These are phyloP conservation scores for Populus deltoides DNA, from an alignment of 345 rosid species.

Conservation along the genomic window DNA sequence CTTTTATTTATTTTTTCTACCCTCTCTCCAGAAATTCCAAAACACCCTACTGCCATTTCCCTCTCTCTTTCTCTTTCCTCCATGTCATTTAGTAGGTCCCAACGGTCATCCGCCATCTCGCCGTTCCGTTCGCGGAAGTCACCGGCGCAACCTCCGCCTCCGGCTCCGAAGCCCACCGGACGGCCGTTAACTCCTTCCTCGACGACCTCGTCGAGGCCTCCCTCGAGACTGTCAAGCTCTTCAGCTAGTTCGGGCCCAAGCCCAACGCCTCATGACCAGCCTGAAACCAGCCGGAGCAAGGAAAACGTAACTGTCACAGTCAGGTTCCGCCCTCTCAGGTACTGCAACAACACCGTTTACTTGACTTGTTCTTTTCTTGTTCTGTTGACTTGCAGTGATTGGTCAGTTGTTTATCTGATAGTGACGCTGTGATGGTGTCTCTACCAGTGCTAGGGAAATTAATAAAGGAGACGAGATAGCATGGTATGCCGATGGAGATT, in stretches of 20 bases:
- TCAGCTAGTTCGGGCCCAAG: constrained; percentile 35
- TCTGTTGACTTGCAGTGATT: constrained; percentile 3
- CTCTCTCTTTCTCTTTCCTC: constrained; percentile 1
- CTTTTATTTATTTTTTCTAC: not conserved
- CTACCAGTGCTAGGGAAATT: constrained; percentile 60
- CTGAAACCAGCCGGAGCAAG: constrained; percentile 41
- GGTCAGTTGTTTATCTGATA: constrained; percentile 7
- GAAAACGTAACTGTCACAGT: constrained; percentile 82
- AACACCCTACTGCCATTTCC: not conserved
- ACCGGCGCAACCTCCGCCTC: constrained; percentile 39
- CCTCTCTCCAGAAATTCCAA: not conserved
- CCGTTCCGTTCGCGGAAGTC: constrained; percentile 82
- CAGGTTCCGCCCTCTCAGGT: constrained; percentile 88
- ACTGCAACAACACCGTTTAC: not conserved
- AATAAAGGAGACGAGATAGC: constrained; percentile 79
- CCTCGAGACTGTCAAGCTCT: constrained; percentile 46
- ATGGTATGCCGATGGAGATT: constrained; percentile 84
- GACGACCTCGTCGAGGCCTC: constrained; percentile 37
- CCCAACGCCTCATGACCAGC: constrained; percentile 40
- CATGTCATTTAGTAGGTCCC: constrained; percentile 63
- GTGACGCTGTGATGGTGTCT: not conserved
- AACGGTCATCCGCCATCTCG: constrained; percentile 59
- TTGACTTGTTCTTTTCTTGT: not conserved
- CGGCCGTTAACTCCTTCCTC: constrained; percentile 52
- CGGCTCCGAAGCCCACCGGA: constrained; percentile 20